phyloP scores from a whole-genome alignment of 2,329 filamentous ascomycete species.

The Immersiporthe knoxdaviesiana region DNA sequence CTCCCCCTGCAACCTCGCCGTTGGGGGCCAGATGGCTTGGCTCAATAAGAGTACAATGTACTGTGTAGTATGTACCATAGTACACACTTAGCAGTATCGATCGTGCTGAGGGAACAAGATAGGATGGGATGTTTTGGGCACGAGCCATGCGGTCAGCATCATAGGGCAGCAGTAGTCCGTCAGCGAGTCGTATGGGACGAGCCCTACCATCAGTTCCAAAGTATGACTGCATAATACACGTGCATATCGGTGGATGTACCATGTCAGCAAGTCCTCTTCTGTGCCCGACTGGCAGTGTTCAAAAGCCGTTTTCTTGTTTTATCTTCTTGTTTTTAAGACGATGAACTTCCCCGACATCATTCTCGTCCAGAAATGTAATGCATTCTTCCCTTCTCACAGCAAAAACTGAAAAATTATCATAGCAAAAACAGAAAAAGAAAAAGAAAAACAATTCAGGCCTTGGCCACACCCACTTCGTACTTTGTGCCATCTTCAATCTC shows the following conservation, averaged over 20 bases:
- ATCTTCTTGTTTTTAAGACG: not conserved
- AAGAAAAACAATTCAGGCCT: too few species aligned
- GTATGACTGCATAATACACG: constrained; percentile 5
- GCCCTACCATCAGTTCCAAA: not conserved
- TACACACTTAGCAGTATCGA: not conserved
- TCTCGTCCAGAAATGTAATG: too few species aligned
- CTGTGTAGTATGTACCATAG: not conserved
- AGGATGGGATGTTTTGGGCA: not conserved
- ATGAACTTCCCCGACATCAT: too few species aligned
- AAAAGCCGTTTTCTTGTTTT: not conserved
- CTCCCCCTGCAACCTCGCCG: not conserved
- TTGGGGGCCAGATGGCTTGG: not conserved
- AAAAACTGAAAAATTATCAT: not conserved
- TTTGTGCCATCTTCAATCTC: not conserved
- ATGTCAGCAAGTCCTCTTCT: not conserved
- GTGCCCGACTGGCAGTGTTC: not conserved
- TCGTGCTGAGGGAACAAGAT: not conserved
- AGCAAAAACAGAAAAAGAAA: too few species aligned
- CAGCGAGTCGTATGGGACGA: not conserved
- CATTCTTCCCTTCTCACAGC: too few species aligned
- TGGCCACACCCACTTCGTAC: not conserved
- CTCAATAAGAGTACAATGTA: too few species aligned
- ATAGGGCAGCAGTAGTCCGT: not conserved
- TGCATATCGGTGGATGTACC: not conserved
- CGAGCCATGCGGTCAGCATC: constrained; percentile 1